A percentile compares a stretch with the other conserved stretches of the same genome.
These are phyloP conservation scores for Rhodotorula kratochvilovae DNA, from an alignment of 768 basidiomycete genomes.

Conservation along the genomic window DNA sequence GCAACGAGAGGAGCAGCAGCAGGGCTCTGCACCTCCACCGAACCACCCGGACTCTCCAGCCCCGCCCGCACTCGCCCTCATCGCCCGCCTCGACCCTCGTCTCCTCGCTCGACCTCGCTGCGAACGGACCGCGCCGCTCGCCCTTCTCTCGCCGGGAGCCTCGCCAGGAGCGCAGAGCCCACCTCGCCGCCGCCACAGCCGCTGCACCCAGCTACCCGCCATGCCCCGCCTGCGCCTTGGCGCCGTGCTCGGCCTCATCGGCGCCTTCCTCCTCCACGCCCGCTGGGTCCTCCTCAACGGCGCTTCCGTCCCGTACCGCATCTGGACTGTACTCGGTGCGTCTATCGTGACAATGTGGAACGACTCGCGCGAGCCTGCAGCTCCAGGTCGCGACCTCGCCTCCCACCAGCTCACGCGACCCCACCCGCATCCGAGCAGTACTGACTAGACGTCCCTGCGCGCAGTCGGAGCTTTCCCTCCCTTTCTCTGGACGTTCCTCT, in stretches of 20 bases:
- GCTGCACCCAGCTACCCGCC: too few relatives aligned
- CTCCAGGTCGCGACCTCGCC: not conserved
- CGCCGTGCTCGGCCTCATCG: not conserved
- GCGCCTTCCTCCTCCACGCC: conserved; percentile 20
- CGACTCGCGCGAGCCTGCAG: too few relatives aligned
- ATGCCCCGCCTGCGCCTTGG: conserved; percentile 13
- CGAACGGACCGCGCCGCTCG: too few relatives aligned
- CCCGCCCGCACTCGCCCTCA: too few relatives aligned
- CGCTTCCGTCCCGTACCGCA: not conserved
- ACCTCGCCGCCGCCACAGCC: not conserved
- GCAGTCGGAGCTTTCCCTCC: conserved; percentile 29
- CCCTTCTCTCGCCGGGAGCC: too few relatives aligned
- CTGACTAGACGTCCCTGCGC: too few relatives aligned
- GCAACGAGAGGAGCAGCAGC: too few relatives aligned
- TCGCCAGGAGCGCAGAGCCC: not conserved
- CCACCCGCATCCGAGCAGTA: not conserved
- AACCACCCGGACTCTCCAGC: too few relatives aligned
- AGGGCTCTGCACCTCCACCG: too few relatives aligned
- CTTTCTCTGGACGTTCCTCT: conserved; percentile 26
- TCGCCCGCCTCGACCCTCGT: too few relatives aligned
- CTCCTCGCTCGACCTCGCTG: too few relatives aligned
- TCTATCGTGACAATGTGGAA: not conserved
- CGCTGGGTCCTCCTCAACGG: conserved; percentile 32
- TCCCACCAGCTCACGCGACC: not conserved
- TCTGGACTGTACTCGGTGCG: conserved; percentile 34